phyloP scores from a whole-genome alignment of 129 eudicot genomes.

The Tagetes erecta region DNA sequence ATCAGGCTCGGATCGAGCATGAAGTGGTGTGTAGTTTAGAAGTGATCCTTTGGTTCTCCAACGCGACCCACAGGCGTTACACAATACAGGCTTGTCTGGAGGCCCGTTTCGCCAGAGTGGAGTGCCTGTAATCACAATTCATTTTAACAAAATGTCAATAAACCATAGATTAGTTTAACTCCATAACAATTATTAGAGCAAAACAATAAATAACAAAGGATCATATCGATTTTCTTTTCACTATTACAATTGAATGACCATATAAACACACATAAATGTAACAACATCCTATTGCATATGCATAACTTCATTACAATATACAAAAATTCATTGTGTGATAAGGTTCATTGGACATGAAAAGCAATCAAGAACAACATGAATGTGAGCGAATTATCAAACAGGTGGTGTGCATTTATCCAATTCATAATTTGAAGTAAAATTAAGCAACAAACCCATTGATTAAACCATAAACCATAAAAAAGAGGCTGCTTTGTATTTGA shows the following conservation, averaged over 20 bases:
- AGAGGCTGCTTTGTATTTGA: slow-evolving; percentile 30
- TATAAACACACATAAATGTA: slow-evolving; percentile 9
- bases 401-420: slow-evolving; percentile 32
- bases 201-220: background rate
- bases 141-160: slow-evolving; percentile 9
- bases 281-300: slow-evolving; percentile 17
- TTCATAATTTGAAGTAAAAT: slow-evolving; percentile 15
- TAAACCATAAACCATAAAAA: slow-evolving; percentile 20
- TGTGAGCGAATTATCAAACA: slow-evolving; percentile 19
- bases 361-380: slow-evolving; percentile 21
- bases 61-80: slow-evolving; percentile 98
- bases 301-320: background rate
- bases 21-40: slow-evolving; percentile 86
- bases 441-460: slow-evolving; percentile 29
- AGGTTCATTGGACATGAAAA: slow-evolving; percentile 6
- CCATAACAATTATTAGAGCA: background rate
- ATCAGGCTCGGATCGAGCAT: slow-evolving; percentile 79
- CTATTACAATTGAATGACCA: background rate
- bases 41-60: slow-evolving; percentile 99
- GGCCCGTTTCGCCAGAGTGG: slow-evolving; percentile 99
- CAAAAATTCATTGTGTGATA: background rate
- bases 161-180: background rate
- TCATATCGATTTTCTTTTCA: background rate
- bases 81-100: slow-evolving; percentile 93
- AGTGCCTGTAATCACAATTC: slow-evolving; percentile 56